Percentiles rank a stretch among this genome's conserved stretches.
phyloP scores from a whole-genome alignment of 805 yeast species.

The Lachancea quebecensis region DNA sequence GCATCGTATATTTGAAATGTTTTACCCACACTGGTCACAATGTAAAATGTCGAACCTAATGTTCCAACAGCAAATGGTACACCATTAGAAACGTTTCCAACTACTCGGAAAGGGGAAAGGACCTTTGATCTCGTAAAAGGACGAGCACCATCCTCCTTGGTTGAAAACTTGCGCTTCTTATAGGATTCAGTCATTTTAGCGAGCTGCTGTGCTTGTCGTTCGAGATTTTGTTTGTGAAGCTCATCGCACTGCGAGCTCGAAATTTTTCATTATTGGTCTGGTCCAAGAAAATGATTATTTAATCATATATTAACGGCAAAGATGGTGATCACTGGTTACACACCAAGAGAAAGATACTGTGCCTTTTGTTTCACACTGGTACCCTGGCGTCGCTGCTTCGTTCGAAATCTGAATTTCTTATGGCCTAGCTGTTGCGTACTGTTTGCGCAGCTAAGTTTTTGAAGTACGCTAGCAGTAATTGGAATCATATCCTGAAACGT shows the following conservation, averaged over 20 bases:
- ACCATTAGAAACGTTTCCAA: slow-evolving; percentile 86
- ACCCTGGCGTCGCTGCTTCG: too few relatives aligned
- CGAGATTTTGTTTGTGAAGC: background rate
- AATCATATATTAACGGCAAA: background rate
- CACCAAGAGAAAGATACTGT: background rate
- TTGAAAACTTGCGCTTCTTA: slow-evolving; percentile 3
- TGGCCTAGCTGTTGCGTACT: too few relatives aligned
- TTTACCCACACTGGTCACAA: slow-evolving; percentile 84
- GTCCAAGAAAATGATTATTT: background rate
- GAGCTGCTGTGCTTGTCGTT: background rate
- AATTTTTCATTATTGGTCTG: background rate
- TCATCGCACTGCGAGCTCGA: background rate
- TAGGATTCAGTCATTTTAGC: slow-evolving; percentile 1
- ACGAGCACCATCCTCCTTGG: background rate
- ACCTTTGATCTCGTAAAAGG: slow-evolving; percentile 41
- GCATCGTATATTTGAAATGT: slow-evolving; percentile 92
- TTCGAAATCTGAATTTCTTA: too few relatives aligned
- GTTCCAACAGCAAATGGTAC: slow-evolving; percentile 84
- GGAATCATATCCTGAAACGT: too few relatives aligned
- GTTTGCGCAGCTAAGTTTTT: too few relatives aligned
- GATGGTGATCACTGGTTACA: background rate
- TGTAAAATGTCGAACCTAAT: slow-evolving; percentile 78
- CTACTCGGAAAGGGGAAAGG: slow-evolving; percentile 79
- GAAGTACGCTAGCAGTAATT: too few relatives aligned
- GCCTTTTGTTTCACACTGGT: background rate